phyloP scores from a whole-genome alignment of 2,329 filamentous ascomycete species.

The Gnomoniopsis sp. region DNA sequence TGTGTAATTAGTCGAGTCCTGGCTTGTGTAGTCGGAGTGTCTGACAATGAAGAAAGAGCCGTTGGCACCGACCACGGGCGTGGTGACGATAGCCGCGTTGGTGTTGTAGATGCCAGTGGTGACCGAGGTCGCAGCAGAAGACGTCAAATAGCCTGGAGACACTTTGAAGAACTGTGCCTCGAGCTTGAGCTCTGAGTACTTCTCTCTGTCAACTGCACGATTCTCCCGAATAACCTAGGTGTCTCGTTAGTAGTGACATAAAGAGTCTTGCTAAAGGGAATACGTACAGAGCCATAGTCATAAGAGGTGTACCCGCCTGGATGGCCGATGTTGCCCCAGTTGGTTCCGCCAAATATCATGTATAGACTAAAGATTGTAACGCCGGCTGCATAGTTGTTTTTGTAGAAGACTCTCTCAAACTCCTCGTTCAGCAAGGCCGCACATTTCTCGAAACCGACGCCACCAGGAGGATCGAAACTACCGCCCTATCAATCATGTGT shows the following conservation, averaged over 20 bases:
- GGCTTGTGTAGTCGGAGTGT: conserved; percentile 61
- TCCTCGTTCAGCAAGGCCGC: conserved; percentile 63
- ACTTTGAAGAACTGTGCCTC: conserved; percentile 72
- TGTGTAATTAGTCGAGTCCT: conserved; percentile 56
- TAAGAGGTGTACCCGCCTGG: conserved; percentile 61
- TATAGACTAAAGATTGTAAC: conserved; percentile 70
- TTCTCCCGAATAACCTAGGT: conserved; percentile 32
- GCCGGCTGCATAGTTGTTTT: conserved; percentile 67
- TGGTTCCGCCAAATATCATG: conserved; percentile 67
- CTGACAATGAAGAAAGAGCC: conserved; percentile 63
- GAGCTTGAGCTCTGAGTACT: conserved; percentile 77
- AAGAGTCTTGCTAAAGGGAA: not conserved
- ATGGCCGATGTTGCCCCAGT: conserved; percentile 78
- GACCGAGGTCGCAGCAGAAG: conserved; percentile 46
- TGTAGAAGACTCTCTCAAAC: conserved; percentile 76
- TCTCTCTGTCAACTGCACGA: conserved; percentile 65
- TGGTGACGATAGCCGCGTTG: conserved; percentile 56
- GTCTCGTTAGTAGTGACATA: not conserved
- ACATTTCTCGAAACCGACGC: conserved; percentile 68
- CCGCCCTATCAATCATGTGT: conserved; percentile 50
- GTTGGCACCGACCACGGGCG: conserved; percentile 54
- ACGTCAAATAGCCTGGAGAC: conserved; percentile 65
- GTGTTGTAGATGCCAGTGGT: conserved; percentile 51
- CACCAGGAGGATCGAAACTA: conserved; percentile 72
- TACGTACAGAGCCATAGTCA: conserved; percentile 42